phyloP scores from a whole-genome alignment of 2,329 filamentous ascomycete species.

The Xylariaceae sp. region DNA sequence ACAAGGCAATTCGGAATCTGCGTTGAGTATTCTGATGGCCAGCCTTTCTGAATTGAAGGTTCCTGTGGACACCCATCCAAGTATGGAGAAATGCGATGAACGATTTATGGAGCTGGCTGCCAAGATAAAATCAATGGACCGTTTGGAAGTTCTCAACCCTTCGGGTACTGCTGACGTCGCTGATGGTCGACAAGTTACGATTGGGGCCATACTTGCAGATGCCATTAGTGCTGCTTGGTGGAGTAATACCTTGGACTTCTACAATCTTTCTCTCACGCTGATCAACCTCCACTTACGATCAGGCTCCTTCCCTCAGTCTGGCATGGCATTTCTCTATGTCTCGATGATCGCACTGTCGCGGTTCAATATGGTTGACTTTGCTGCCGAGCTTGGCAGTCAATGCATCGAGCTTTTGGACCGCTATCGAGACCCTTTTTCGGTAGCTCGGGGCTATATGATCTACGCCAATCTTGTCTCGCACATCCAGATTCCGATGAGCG shows the following conservation, averaged over 20 bases:
- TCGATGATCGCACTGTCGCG: slow-evolving; percentile 63
- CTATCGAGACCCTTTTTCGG: slow-evolving; percentile 59
- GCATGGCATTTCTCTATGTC: slow-evolving; percentile 63
- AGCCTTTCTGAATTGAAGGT: slow-evolving; percentile 69
- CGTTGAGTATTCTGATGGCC: slow-evolving; percentile 65
- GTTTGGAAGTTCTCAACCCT: slow-evolving; percentile 40
- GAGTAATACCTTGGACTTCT: slow-evolving; percentile 68
- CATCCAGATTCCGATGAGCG: slow-evolving; percentile 56
- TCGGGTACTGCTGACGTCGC: slow-evolving; percentile 32
- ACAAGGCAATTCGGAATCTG: slow-evolving; percentile 64
- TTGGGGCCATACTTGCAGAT: slow-evolving; percentile 68
- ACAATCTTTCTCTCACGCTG: slow-evolving; percentile 64
- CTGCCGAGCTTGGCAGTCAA: slow-evolving; percentile 58
- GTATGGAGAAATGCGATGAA: slow-evolving; percentile 72
- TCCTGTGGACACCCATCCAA: slow-evolving; percentile 59
- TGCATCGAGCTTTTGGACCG: slow-evolving; percentile 61
- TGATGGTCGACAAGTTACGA: slow-evolving; percentile 53
- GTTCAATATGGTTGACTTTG: slow-evolving; percentile 67
- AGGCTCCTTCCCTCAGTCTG: slow-evolving; percentile 66
- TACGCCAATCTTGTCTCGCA: slow-evolving; percentile 69
- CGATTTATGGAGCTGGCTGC: slow-evolving; percentile 63
- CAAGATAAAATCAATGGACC: slow-evolving; percentile 55
- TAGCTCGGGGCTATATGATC: slow-evolving; percentile 65
- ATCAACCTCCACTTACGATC: slow-evolving; percentile 59
- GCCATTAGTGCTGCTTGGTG: slow-evolving; percentile 68